Evolutionary conservation across 345 rosid genomes (phyloP), one percentile per base, ranked within the genome.

Genomic region (Salix purpurea): DNA sequence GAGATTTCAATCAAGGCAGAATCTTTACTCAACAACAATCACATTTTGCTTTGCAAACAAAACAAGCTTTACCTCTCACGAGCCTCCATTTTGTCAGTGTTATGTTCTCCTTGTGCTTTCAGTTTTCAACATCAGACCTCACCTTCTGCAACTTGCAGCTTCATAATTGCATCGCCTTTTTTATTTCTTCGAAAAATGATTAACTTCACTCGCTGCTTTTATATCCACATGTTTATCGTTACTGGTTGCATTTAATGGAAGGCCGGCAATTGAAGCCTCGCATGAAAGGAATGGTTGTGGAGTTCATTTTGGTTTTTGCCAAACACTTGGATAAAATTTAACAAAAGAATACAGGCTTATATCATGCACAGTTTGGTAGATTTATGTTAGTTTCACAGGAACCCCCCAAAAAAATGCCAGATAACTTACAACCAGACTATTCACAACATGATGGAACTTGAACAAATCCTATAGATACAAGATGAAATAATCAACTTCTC

Each of bases 361-460:
- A 72, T 76, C 46, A 37, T 69, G 52, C 12, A n/a, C 62, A 58
- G 23, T n/a, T 10, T 58, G 64, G 67, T 72, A 76, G 76, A 70
- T 74, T 74, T 76, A 76, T 74, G 69, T 79, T 72, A 73, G 39
- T 67, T 71, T 58, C 65, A 71, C 65, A 74, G 54, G 74, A 52
- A 70, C 65, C 77, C 72, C 6, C 37, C 37, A 0, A 30, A 56
- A 68, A 74, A 82, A 74, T 79, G 61, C 80, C 74, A 65, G 75
- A 77, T 61, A 68, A 64, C 56, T 78, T 37, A 65, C 46, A 84
- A 62, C 65, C 67, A 78, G 50, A 30, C 81, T 83, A 86, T 86
- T 81, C 84, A 88, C 87, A 48, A 75, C 80, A 81, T 19, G 69
- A 81, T 65, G 67, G 70, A 78, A 84, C 74, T 69, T 71, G 58